Evolutionary conservation across 2,329 filamentous ascomycete genomes (phyloP).

Genomic region (Colletotrichum sp.): DNA sequence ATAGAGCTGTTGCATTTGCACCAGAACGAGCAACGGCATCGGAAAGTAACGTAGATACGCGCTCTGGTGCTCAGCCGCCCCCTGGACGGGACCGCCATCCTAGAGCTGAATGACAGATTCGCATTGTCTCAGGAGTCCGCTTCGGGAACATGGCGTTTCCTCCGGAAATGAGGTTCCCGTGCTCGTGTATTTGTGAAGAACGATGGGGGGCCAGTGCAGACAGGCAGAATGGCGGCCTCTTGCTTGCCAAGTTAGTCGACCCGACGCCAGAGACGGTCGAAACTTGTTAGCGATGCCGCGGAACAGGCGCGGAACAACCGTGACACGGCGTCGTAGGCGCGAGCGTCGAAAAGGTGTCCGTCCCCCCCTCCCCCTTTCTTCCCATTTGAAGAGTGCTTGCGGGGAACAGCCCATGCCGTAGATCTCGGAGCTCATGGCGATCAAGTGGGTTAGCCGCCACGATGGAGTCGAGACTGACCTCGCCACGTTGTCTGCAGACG

Average conservation of each 20-base stretch:
- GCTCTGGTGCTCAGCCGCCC: not conserved
- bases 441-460: slow-evolving; percentile 8
- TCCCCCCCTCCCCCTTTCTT: not conserved
- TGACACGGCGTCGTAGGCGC: not conserved
- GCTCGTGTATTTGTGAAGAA: not conserved
- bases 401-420: slow-evolving; percentile 10
- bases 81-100: not conserved
- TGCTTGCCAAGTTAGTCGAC: not conserved
- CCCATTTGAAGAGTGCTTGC: not conserved
- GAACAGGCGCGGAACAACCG: not conserved
- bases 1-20: not conserved
- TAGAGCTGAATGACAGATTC: slow-evolving; percentile 1
- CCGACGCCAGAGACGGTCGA: not conserved
- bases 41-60: not conserved
- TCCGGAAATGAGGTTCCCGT: slow-evolving; percentile 11
- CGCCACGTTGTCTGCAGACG: slow-evolving; percentile 4
- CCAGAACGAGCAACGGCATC: not conserved
- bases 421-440: slow-evolving; percentile 14
- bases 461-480: not conserved
- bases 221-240: not conserved
- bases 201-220: slow-evolving; percentile 1
- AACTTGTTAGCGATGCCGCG: not conserved
- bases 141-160: slow-evolving; percentile 4
- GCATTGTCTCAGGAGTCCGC: not conserved
- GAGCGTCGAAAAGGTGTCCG: not conserved